Conservation (phyloP, 495 filamentous ascomycete genomes). For the Penicillium nucicola region DNA sequence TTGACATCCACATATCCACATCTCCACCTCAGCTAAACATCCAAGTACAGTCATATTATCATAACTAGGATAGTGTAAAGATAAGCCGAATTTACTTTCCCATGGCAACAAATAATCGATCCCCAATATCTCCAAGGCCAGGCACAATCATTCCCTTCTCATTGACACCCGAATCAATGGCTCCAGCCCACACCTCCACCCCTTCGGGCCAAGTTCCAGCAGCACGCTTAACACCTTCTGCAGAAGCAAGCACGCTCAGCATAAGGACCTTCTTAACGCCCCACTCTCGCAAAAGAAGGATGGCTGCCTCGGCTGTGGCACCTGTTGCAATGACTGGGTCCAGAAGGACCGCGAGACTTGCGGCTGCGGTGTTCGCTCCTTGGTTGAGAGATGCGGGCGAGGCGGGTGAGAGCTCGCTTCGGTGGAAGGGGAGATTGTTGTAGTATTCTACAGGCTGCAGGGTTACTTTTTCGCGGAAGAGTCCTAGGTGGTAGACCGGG, state of each 20-base stretch:
- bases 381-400: slow-evolving; percentile 31
- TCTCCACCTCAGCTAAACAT: not conserved
- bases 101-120: slow-evolving; percentile 87
- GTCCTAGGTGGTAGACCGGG: slow-evolving; percentile 87
- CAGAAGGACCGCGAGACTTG: slow-evolving; percentile 72
- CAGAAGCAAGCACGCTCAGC: slow-evolving; percentile 70
- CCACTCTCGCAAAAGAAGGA: slow-evolving; percentile 87
- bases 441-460: slow-evolving; percentile 96
- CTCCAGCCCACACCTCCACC: slow-evolving; percentile 80
- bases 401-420: slow-evolving; percentile 24
- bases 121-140: slow-evolving; percentile 87
- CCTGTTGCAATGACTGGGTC: slow-evolving; percentile 95
- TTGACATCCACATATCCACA: not conserved
- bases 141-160: slow-evolving; percentile 86
- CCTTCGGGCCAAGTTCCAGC: slow-evolving; percentile 71
- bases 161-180: slow-evolving; percentile 68
- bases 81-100: slow-evolving; percentile 62
- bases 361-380: slow-evolving; percentile 36
- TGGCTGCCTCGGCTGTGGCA: slow-evolving; percentile 83
- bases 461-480: slow-evolving; percentile 82
- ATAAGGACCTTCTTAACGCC: slow-evolving; percentile 78
- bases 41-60: not conserved
- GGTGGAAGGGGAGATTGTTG: slow-evolving; percentile 87
- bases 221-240: slow-evolving; percentile 61
- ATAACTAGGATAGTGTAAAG: not conserved